Percentiles rank a stretch among this genome's conserved stretches.
Conservation (phyloP, 352 stramenopile genomes). For the Thalassiosira hispida region DNA sequence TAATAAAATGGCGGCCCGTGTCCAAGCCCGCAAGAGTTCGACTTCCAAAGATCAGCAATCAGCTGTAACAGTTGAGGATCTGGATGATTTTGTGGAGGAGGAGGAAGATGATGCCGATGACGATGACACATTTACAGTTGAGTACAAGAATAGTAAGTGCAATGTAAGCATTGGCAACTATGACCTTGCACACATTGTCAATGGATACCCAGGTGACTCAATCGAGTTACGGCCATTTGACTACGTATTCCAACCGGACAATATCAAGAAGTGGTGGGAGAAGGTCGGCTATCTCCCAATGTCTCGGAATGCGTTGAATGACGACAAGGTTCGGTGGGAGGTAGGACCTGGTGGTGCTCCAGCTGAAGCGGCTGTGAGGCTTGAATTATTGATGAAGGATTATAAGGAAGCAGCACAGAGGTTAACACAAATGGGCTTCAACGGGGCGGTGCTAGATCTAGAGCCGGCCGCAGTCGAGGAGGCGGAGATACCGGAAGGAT, state of each 20-base stretch:
- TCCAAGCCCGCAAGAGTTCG: neutral
- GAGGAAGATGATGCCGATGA: neutral
- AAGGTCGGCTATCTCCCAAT: constrained; percentile 31
- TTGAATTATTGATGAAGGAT: constrained; percentile 6
- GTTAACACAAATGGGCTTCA: constrained; percentile 11
- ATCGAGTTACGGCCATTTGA: constrained; percentile 30
- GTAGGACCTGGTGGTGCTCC: neutral
- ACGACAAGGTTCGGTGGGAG: constrained; percentile 19
- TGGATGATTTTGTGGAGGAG: neutral
- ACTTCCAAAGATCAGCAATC: too few species aligned
- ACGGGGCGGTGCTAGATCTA: constrained; percentile 7
- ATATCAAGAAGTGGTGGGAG: constrained; percentile 11
- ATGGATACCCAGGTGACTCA: constrained; percentile 26
- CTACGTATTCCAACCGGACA: neutral
- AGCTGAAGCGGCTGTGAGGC: neutral
- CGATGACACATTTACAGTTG: neutral
- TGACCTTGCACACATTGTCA: constrained; percentile 23
- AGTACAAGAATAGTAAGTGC: constrained; percentile 16
- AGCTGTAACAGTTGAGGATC: too few species aligned
- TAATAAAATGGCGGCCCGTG: constrained; percentile 13
- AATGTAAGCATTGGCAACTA: constrained; percentile 12
- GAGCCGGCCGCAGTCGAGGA: neutral
- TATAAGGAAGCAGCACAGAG: neutral
- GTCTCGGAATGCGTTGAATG: constrained; percentile 23
- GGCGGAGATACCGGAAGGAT: neutral